Conservation (phyloP, 257 asterid species). For the Phtheirospermum japonicum region DNA sequence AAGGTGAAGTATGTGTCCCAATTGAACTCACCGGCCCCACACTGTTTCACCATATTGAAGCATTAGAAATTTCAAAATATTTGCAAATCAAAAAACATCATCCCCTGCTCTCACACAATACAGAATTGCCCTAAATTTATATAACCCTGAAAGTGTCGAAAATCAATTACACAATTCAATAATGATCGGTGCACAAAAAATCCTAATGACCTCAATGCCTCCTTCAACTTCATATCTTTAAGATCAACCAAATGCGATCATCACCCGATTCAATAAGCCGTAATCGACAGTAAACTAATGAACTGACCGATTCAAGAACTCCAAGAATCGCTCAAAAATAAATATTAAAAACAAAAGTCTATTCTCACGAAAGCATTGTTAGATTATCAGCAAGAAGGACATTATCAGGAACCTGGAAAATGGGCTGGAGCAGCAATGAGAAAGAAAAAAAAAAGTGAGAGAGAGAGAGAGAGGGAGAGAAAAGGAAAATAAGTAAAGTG, state of each 20-base stretch:
- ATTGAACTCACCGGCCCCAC: too few relatives aligned
- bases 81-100: conserved; percentile 18
- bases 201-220: conserved; percentile 80
- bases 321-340: conserved; percentile 24
- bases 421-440: too few relatives aligned
- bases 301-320: conserved; percentile 32
- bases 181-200: conserved; percentile 27
- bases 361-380: too few relatives aligned
- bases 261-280: conserved; percentile 39
- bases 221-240: conserved; percentile 68
- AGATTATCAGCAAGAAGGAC: too few relatives aligned
- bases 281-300: conserved; percentile 19
- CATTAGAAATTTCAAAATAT: conserved; percentile 1
- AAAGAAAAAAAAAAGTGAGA: too few relatives aligned
- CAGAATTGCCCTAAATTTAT: neutral
- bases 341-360: too few relatives aligned
- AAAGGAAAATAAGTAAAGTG: too few relatives aligned
- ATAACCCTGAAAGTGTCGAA: conserved; percentile 27
- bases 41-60: too few relatives aligned
- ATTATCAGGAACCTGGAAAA: too few relatives aligned
- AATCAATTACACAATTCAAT: conserved; percentile 15
- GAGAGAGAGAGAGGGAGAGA: too few relatives aligned
- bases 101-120: conserved; percentile 16
- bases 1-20: too few relatives aligned
- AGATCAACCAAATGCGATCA: conserved; percentile 61